Evolutionary conservation across 805 yeast species (phyloP).

Genomic region (Candida ipomoeae): DNA sequence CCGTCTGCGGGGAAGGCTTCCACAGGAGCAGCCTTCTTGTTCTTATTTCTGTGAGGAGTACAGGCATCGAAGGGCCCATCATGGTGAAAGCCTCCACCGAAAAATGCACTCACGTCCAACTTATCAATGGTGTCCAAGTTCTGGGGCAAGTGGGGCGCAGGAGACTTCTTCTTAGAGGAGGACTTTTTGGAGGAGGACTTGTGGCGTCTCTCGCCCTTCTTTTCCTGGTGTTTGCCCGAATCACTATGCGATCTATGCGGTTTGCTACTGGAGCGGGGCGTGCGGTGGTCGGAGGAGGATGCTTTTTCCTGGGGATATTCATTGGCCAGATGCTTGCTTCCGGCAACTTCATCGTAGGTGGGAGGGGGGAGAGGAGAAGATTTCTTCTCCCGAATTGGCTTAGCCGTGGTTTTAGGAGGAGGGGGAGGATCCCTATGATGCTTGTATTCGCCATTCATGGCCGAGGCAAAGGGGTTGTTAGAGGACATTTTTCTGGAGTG

Average conservation of each 20-base stretch:
- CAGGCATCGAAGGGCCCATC: slow-evolving; percentile 99
- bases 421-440: slow-evolving; percentile 38
- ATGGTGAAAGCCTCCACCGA: slow-evolving; percentile 93
- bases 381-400: slow-evolving; percentile 16
- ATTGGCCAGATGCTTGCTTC: slow-evolving; percentile 35
- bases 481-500: slow-evolving; percentile 33
- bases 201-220: slow-evolving; percentile 13
- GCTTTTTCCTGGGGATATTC: slow-evolving; percentile 56
- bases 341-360: slow-evolving; percentile 66
- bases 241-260: slow-evolving; percentile 21
- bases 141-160: slow-evolving; percentile 51
- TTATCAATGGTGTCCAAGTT: slow-evolving; percentile 92
- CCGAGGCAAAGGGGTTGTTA: slow-evolving; percentile 53
- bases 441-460: slow-evolving; percentile 33
- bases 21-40: slow-evolving; percentile 77
- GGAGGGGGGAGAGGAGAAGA: slow-evolving; percentile 49
- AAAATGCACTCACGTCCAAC: slow-evolving; percentile 91
- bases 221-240: slow-evolving; percentile 14
- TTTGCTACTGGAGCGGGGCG: slow-evolving; percentile 15
- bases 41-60: slow-evolving; percentile 90
- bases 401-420: slow-evolving; percentile 18
- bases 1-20: slow-evolving; percentile 95
- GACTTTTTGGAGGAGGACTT: slow-evolving; percentile 21
- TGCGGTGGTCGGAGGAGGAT: slow-evolving; percentile 9
- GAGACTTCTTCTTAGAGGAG: slow-evolving; percentile 39